phyloP scores from a whole-genome alignment of 345 rosid genomes.

The Hibiscus trionum region DNA sequence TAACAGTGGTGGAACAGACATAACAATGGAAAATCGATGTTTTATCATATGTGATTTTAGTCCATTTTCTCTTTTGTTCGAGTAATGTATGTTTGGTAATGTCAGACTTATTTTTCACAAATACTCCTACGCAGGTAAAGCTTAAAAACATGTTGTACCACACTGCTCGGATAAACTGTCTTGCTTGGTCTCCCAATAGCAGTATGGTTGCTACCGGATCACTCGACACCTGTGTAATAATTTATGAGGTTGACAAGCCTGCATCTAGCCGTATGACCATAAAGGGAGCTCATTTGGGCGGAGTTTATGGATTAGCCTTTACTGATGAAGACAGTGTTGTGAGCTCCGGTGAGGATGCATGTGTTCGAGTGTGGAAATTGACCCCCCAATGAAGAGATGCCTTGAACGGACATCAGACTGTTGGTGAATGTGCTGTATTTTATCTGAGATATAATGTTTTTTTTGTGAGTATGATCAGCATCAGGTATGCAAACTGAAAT shows the following conservation, averaged over 20 bases:
- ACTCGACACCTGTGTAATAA: conserved; percentile 59
- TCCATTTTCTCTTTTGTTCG: neutral
- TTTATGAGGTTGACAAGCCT: conserved; percentile 62
- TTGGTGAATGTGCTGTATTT: neutral
- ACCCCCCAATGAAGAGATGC: conserved; percentile 3
- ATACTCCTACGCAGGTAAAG: conserved; percentile 41
- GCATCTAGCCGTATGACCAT: conserved; percentile 54
- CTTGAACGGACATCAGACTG: neutral
- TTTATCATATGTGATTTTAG: too few relatives aligned
- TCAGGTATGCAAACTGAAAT: conserved; percentile 5
- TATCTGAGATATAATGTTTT: neutral
- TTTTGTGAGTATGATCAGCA: neutral
- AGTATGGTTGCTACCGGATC: conserved; percentile 66
- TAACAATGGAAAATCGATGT: neutral
- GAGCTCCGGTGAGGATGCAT: conserved; percentile 77
- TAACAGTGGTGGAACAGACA: neutral
- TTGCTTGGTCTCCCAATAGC: conserved; percentile 73
- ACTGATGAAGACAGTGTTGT: conserved; percentile 41
- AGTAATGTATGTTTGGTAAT: neutral
- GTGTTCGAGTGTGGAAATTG: conserved; percentile 55
- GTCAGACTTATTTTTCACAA: neutral
- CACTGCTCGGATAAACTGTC: conserved; percentile 63
- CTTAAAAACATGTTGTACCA: conserved; percentile 73
- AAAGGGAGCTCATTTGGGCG: conserved; percentile 66
- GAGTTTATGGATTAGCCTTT: conserved; percentile 60